phyloP scores from a whole-genome alignment of 129 eudicot species.

The carrot (Daucus carota) region DH1_v3.0 NC_030384.2:30135501-30136000 shows the following conservation, averaged over 20 bases:
- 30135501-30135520: background rate
- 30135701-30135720: background rate
- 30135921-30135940: conserved; percentile 38
- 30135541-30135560: conserved; percentile 1
- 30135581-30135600: background rate
- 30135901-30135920: conserved; percentile 76
- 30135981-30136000: no score
- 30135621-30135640: background rate
- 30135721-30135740: background rate
- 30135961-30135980: no score
- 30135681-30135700: conserved; percentile 9
- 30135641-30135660: no score
- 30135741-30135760: background rate
- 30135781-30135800: conserved; percentile 20
- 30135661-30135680: no score
- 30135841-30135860: conserved; percentile 44
- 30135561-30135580: background rate
- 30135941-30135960: background rate
- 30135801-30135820: conserved; percentile 59
- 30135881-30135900: conserved; percentile 60
- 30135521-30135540: background rate
- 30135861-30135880: conserved; percentile 33
- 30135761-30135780: conserved; percentile 18
- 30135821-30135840: conserved; percentile 47
- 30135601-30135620: background rate